Evolutionary conservation across 306 rosid species (phyloP).

Genomic region (Acacia melanoxylon): DNA sequence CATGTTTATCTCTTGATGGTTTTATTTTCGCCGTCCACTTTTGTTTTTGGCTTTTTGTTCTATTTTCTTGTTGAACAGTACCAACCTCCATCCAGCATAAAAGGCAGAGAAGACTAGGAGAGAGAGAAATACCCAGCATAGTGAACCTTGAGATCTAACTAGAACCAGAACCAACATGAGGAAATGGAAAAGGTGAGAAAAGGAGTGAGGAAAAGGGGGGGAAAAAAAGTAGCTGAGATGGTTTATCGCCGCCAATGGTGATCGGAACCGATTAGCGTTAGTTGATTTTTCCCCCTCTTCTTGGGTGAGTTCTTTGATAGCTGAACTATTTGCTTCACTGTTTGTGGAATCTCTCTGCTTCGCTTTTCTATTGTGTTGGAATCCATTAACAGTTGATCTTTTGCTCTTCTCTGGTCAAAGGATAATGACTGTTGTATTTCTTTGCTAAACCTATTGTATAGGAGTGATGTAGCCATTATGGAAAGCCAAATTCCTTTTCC

Average conservation of each 20-base stretch:
- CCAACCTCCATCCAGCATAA: slow-evolving; percentile 45
- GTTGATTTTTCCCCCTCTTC: slow-evolving; percentile 7
- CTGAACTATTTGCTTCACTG: slow-evolving; percentile 18
- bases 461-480: no score
- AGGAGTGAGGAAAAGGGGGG: not conserved
- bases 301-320: slow-evolving; percentile 36
- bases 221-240: slow-evolving; percentile 44
- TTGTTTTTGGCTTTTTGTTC: not conserved
- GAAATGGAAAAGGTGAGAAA: slow-evolving; percentile 42
- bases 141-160: slow-evolving; percentile 43
- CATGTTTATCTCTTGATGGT: not conserved
- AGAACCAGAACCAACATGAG: slow-evolving; percentile 56
- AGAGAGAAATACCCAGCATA: slow-evolving; percentile 35
- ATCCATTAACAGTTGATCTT: slow-evolving; percentile 21
- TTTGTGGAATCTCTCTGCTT: slow-evolving; percentile 1
- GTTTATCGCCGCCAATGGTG: slow-evolving; percentile 38
- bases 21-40: slow-evolving; percentile 25
- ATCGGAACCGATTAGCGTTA: slow-evolving; percentile 19
- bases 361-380: not conserved
- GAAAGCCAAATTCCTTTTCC: no score
- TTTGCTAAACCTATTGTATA: no score
- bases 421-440: no score
- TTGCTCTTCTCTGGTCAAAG: slow-evolving; percentile 5
- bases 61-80: slow-evolving; percentile 38
- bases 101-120: slow-evolving; percentile 38